Evolutionary conservation across 2,329 filamentous ascomycete genomes (phyloP).

Genomic region (Cladosporium sp.): DNA sequence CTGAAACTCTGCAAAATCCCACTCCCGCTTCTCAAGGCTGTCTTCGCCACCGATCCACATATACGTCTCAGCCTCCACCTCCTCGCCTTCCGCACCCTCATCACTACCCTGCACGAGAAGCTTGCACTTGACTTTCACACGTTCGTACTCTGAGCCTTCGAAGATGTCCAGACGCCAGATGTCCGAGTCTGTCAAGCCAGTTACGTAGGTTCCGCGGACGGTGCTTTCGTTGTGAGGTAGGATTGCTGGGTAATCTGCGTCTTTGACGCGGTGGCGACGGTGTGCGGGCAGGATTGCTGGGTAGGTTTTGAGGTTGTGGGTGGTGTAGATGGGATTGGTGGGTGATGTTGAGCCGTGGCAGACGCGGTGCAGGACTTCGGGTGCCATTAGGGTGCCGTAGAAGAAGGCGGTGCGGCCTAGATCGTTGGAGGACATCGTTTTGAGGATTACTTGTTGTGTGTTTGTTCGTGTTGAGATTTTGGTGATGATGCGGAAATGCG

Average conservation of each 20-base stretch:
- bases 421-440: not conserved
- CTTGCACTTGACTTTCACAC: constrained; percentile 39
- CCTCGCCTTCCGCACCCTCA: constrained; percentile 20
- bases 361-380: constrained; percentile 79
- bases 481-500: not conserved
- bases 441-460: not conserved
- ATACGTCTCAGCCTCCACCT: constrained; percentile 44
- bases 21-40: constrained; percentile 67
- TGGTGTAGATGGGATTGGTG: constrained; percentile 45
- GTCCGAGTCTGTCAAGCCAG: constrained; percentile 73
- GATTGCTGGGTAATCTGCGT: constrained; percentile 79
- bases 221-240: constrained; percentile 44
- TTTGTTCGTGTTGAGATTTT: not conserved
- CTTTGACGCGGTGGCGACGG: constrained; percentile 64
- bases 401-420: constrained; percentile 55
- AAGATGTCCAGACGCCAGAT: constrained; percentile 73
- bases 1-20: constrained; percentile 84
- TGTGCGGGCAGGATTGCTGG: constrained; percentile 73
- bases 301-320: constrained; percentile 56
- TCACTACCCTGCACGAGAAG: not conserved
- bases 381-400: constrained; percentile 75
- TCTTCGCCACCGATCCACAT: constrained; percentile 48
- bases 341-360: constrained; percentile 61
- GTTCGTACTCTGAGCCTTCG: constrained; percentile 71
- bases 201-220: constrained; percentile 73